phyloP scores from a whole-genome alignment of 2,329 filamentous ascomycete genomes.

The Myriosclerotinia curreyana region DNA sequence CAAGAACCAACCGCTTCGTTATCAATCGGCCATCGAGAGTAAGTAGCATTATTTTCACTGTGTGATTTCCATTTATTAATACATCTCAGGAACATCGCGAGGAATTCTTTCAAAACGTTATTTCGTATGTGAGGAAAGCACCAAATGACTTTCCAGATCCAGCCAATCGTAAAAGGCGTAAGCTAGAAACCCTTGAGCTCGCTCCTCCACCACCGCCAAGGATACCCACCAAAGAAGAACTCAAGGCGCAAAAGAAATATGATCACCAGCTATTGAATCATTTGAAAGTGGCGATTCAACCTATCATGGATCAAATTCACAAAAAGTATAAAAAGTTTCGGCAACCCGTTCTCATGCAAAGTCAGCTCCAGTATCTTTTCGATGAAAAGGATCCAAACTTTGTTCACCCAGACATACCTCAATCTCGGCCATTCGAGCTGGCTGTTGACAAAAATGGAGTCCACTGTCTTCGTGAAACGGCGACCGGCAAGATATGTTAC shows the following conservation, averaged over 20 bases:
- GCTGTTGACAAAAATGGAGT: conserved; percentile 76
- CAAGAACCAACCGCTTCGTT: conserved; percentile 70
- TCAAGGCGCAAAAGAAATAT: conserved; percentile 73
- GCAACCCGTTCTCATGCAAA: conserved; percentile 70
- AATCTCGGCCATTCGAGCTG: conserved; percentile 74
- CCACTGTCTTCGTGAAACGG: conserved; percentile 70
- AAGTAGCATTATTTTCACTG: conserved; percentile 36
- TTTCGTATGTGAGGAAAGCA: conserved; percentile 72
- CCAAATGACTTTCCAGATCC: conserved; percentile 87
- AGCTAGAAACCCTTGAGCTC: conserved; percentile 71
- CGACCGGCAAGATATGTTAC: conserved; percentile 84
- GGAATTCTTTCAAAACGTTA: conserved; percentile 75
- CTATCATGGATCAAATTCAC: conserved; percentile 97
- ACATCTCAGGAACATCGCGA: conserved; percentile 56
- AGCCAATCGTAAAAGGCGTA: conserved; percentile 78
- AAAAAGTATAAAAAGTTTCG: conserved; percentile 85
- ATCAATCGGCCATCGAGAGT: conserved; percentile 65
- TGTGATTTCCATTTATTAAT: conserved; percentile 7
- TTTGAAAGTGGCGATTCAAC: conserved; percentile 84
- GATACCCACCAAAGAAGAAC: conserved; percentile 70
- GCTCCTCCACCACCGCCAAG: conserved; percentile 66
- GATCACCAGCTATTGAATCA: conserved; percentile 83
- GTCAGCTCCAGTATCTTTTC: conserved; percentile 75
- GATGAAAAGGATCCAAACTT: conserved; percentile 75
- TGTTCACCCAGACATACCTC: conserved; percentile 52